Evolutionary conservation across 2,329 filamentous ascomycete species (phyloP).

Genomic region (Cladosporium colombiae): DNA sequence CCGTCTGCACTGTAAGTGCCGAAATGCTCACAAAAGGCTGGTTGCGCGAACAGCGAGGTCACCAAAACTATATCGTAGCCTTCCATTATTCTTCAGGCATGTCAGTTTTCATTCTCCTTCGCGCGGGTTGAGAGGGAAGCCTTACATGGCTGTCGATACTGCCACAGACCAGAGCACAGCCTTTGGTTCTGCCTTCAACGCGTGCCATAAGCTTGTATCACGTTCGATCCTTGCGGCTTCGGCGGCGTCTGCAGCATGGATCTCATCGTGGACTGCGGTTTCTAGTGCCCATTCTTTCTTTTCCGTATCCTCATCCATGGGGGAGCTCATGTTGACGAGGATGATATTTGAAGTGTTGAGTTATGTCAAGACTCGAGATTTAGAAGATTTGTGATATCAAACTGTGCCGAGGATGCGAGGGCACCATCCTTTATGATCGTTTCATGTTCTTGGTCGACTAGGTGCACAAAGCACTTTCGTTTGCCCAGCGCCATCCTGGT

Average conservation of each 20-base stretch:
- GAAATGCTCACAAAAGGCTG: constrained; percentile 54
- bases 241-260: constrained; percentile 42
- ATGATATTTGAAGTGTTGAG: no score
- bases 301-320: no score
- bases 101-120: constrained; percentile 35
- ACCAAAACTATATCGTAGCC: constrained; percentile 55
- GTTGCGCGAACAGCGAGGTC: neutral
- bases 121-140: constrained; percentile 23
- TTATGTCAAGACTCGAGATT: no score
- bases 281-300: no score
- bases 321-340: no score
- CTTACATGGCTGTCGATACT: constrained; percentile 26
- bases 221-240: constrained; percentile 23
- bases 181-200: constrained; percentile 46
- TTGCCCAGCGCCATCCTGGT: no score
- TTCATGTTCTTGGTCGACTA: no score
- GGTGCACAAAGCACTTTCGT: no score
- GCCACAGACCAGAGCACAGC: constrained; percentile 57
- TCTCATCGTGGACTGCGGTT: no score
- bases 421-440: no score
- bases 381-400: no score
- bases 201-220: constrained; percentile 28
- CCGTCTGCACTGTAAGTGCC: constrained; percentile 48
- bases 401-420: no score
- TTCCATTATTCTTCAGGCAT: constrained; percentile 50